These are phyloP conservation scores for Talaromyces sp. DNA, from an alignment of 2,329 filamentous ascomycete species.

Conservation along the genomic window DNA sequence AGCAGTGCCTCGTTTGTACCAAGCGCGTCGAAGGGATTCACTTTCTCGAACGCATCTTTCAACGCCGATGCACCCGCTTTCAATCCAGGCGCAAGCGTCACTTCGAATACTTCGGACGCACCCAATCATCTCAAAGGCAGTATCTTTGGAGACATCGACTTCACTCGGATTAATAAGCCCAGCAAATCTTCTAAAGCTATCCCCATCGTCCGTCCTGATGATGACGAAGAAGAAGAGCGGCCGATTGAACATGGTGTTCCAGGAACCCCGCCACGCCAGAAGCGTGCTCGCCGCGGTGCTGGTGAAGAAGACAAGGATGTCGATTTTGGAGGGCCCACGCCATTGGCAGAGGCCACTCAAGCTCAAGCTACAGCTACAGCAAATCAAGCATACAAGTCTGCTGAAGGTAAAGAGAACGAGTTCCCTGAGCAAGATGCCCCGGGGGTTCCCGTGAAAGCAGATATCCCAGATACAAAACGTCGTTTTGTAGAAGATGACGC, in stretches of 20 bases:
- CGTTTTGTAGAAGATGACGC: conserved; percentile 27
- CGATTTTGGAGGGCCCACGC: conserved; percentile 57
- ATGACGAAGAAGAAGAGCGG: conserved; percentile 51
- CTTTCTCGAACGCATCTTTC: conserved; percentile 67
- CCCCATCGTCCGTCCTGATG: conserved; percentile 69
- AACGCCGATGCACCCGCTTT: conserved; percentile 75
- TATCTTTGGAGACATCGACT: conserved; percentile 68
- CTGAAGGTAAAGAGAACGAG: conserved; percentile 38
- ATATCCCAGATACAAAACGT: conserved; percentile 17
- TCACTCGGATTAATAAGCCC: conserved; percentile 62
- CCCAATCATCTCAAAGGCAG: conserved; percentile 29
- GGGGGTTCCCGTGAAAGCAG: conserved; percentile 30
- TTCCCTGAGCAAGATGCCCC: conserved; percentile 33
- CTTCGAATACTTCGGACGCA: conserved; percentile 24
- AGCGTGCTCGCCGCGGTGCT: conserved; percentile 66
- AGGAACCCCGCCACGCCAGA: conserved; percentile 66
- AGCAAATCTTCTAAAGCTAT: conserved; percentile 76
- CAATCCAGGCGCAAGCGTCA: conserved; percentile 53
- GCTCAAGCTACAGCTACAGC: conserved; percentile 25
- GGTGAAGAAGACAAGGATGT: conserved; percentile 70
- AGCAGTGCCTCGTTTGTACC: conserved; percentile 21
- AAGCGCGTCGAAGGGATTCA: conserved; percentile 48
- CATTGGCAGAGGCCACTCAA: conserved; percentile 34
- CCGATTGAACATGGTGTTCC: conserved; percentile 50
- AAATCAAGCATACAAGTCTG: conserved; percentile 24